Evolutionary conservation across 2,329 filamentous ascomycete genomes (phyloP).

Genomic region (Aureobasidium melanogenum): DNA sequence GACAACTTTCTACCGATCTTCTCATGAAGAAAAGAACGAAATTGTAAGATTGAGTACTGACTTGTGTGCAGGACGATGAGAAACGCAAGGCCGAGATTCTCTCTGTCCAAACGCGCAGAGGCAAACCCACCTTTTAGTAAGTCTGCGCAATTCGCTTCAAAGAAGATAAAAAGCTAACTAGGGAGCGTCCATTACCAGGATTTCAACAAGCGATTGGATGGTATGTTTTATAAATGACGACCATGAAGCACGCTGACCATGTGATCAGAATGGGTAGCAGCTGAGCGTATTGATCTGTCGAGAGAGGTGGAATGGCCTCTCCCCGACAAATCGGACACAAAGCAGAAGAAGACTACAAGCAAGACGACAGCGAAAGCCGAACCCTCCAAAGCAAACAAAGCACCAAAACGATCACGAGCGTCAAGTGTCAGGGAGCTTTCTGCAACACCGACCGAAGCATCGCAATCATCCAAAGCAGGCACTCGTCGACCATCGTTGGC

Average conservation of each 20-base stretch:
- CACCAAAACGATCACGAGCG: conserved; percentile 36
- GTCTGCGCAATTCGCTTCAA: conserved; percentile 14
- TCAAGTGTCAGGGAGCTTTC: conserved; percentile 40
- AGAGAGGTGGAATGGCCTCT: conserved; percentile 95
- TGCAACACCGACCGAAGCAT: conserved; percentile 42
- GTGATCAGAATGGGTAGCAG: conserved; percentile 68
- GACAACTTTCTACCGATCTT: background rate
- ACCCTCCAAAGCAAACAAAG: conserved; percentile 35
- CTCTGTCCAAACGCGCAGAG: conserved; percentile 86
- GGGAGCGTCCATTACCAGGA: conserved; percentile 83
- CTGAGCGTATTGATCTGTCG: conserved; percentile 71
- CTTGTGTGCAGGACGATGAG: conserved; percentile 55
- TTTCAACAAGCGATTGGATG: conserved; percentile 80
- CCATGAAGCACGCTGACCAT: conserved; percentile 36
- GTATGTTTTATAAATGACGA: conserved; percentile 20
- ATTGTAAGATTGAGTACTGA: background rate
- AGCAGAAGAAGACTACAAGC: conserved; percentile 58
- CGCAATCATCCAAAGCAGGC: conserved; percentile 36
- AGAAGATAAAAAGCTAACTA: background rate
- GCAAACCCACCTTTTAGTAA: conserved; percentile 74
- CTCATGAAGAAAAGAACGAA: background rate
- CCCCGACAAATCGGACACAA: conserved; percentile 83
- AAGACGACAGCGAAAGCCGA: conserved; percentile 29
- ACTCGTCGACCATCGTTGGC: conserved; percentile 43
- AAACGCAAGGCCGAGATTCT: conserved; percentile 89